Evolutionary conservation across 257 asterid genomes (phyloP), one percentile per base, ranked within the genome.

Genomic region (Ligustrum vulgare): DNA sequence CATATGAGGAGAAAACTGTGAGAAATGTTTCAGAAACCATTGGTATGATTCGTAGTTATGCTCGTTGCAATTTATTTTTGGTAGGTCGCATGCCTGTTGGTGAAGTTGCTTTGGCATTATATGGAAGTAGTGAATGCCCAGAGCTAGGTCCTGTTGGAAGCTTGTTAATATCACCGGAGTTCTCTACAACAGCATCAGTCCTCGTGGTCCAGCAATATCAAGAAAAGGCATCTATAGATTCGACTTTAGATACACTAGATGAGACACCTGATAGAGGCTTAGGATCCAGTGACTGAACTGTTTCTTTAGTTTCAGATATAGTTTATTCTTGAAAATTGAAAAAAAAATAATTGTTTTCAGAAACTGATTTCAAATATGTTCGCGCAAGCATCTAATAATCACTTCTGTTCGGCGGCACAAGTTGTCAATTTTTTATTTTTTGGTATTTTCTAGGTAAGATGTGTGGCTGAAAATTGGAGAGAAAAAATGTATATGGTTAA

Each of bases 81-180:
- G 85, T 82, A 18, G 88, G 90, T 45, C 56, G 89, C 70, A 79
- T 83, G 76, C 84, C 87, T 0, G 87, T 78, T 70, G 87, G 87
- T 3, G 83, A 82, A 63, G 69, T 84, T 15, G 85, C 43, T 35
- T 67, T 79, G 41, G 74, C 76, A 25, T 49, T 84, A 22, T 58
- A 72, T 9, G 75, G 72, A 67, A 81, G 54, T 9, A 69, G 71
- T 4, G 88, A 84, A 20, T 82, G 84, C 32, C 82, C 86, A 7
- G 88, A 84, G 37, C 62, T 84, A 13, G 88, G 86, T 13, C 82
- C 88, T 0, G 58, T 82, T 4, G 88, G 88, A 3, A 81, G 72
- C 33, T 37, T 82, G 35, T 25, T 82, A 75, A 74, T 70, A 28
- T 73, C 82, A 5, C 69, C 81, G 18, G 84, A 75, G 15, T 79